Evolutionary conservation across 192 early-diverging fungal species (phyloP), one percentile per base, ranked within the genome.

Genomic region (Gryganskiella cystojenkinii): DNA sequence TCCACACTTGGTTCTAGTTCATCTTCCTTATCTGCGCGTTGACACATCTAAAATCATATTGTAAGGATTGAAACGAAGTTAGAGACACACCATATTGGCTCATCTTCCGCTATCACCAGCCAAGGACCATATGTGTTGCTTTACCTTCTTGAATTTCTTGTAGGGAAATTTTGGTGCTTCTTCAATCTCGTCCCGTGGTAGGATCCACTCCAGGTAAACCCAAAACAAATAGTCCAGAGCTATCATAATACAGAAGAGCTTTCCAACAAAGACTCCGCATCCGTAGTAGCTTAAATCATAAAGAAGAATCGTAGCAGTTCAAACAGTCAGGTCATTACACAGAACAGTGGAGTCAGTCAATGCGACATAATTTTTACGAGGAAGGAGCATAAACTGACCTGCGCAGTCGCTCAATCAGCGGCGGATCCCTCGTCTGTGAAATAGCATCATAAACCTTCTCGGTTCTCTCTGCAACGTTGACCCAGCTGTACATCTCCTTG

Each of bases 401-500:
- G n/a, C 87, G 74, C 25, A 97, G 73, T 59, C 95, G 82, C 58
- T 97, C 95, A 25, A 90, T 86, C 52, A 98, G 84, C 14, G 93
- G 88, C 5, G 90, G 84, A 34, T 83, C 86, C 46, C 85, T 83
- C n/a, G 87, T 68, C 61, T 90, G 81, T 28, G 88, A 84, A 19
- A 96, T 91, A 49, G 85, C 80, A 31, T 87, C 81, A 68, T 99
- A 98, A 15, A 98, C 95, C 80, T 84, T 88, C 70, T 93, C 95
- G 2, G 96, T 99, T 47, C 98, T 81, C 71, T 94, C 90, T 10
- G 98, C 96, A 25, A 99, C 95, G 80, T 99, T 92, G 25, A 87
- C 85, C 98, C 98, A 99, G 73, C 92, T 94, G 81, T 99, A 99
- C 95, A 98, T 98, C 50, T 89, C 87, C 63, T 92, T 90, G 9